Evolutionary conservation across 192 early-diverging fungal genomes (phyloP).

Genomic region (Blastocladiella britannica): DNA sequence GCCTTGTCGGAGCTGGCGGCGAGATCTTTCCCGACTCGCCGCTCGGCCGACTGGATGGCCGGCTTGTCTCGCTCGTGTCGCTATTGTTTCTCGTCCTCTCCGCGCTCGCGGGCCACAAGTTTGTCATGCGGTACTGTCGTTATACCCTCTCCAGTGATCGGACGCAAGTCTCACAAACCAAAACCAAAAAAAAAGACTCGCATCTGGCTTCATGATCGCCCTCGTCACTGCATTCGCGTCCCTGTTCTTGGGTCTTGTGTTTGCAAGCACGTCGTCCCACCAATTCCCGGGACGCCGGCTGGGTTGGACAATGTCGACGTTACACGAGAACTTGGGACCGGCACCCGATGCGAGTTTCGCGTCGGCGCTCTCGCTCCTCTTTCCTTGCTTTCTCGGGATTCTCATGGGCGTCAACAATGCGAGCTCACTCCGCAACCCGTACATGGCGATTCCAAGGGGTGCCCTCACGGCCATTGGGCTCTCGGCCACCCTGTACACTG

Average conservation of each 20-base stretch:
- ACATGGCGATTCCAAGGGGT: neutral
- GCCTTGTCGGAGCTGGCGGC: neutral
- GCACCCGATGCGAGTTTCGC: no score
- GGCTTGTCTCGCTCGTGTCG: neutral
- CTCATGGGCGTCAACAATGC: conserved; percentile 3
- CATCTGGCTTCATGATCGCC: neutral
- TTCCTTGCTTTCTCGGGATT: conserved; percentile 5
- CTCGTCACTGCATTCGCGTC: neutral
- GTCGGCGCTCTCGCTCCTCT: neutral
- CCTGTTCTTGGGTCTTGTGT: neutral
- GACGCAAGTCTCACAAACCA: no score
- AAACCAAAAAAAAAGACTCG: no score
- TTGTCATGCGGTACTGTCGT: neutral
- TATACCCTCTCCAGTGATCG: no score
- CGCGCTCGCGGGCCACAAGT: neutral
- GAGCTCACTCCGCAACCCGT: neutral
- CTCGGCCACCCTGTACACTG: neutral
- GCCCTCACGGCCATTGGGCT: conserved; percentile 1
- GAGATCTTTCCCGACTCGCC: no score
- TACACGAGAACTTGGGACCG: no score
- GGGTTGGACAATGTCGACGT: conserved; percentile 3
- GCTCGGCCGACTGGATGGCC: no score
- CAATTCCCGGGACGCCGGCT: neutral
- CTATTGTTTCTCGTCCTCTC: neutral
- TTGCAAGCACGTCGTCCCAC: neutral